These are phyloP conservation scores for Colletotrichum phormii DNA, from an alignment of 2,329 filamentous ascomycete species.

Conservation along the genomic window DNA sequence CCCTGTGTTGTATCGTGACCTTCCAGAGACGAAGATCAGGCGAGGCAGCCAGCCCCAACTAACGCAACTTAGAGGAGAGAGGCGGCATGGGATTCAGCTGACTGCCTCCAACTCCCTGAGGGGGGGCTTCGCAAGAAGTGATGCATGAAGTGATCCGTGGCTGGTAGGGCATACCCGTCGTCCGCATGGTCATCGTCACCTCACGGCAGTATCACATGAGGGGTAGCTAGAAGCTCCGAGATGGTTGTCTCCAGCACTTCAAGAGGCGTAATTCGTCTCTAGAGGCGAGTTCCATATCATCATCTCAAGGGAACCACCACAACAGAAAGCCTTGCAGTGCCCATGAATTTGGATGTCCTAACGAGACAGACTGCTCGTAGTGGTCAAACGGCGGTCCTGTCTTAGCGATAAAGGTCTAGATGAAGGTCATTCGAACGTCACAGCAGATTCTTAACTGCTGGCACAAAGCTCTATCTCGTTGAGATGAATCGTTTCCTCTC, in stretches of 20 bases:
- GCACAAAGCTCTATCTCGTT: no score
- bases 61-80: not conserved
- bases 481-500: no score
- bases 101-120: not conserved
- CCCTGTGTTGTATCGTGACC: not conserved
- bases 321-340: not conserved
- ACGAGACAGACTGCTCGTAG: not conserved
- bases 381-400: not conserved
- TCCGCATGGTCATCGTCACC: not conserved
- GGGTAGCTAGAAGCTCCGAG: not conserved
- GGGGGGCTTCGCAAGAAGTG: not conserved
- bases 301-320: not conserved
- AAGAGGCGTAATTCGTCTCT: not conserved
- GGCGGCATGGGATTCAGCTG: not conserved
- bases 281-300: no score
- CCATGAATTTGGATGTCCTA: not conserved
- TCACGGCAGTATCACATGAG: not conserved
- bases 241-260: not conserved
- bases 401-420: not conserved
- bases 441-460: not conserved
- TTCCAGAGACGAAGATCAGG: not conserved
- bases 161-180: not conserved
- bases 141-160: not conserved
- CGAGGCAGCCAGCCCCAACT: not conserved
- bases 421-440: not conserved